Percentiles rank a stretch among this genome's conserved stretches.
Conservation (phyloP, 1,139 yeast species). For the Sugiyamaella neomexicana region DNA sequence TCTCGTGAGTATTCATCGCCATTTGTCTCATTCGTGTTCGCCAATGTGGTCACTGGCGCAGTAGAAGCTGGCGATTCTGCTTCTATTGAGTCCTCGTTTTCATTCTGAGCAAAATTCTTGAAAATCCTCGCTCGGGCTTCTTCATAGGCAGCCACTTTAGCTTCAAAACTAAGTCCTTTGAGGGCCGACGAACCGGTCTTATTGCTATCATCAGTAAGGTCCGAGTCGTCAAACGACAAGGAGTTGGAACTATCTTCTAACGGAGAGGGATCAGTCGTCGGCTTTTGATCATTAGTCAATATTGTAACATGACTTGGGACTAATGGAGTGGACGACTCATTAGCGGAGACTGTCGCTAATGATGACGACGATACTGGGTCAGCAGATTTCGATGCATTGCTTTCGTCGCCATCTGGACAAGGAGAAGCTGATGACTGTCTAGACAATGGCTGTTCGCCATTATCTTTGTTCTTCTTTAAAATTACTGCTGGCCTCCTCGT, state of each 20-base stretch:
- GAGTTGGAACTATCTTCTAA: not conserved
- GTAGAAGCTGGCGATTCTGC: not conserved
- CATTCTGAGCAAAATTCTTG: conserved; percentile 37
- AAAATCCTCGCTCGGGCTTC: conserved; percentile 51
- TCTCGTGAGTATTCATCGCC: conserved; percentile 13
- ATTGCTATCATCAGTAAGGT: not conserved
- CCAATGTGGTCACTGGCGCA: not conserved
- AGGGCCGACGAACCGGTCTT: conserved; percentile 33
- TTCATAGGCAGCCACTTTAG: conserved; percentile 47
- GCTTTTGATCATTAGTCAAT: not conserved
- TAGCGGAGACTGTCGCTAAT: not conserved
- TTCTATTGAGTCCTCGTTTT: conserved; percentile 28
- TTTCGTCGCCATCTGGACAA: not conserved
- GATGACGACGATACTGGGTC: not conserved
- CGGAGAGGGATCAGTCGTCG: not conserved
- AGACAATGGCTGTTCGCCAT: not conserved
- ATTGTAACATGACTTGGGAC: not conserved
- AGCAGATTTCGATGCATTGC: not conserved
- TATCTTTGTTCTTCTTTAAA: conserved; percentile 6
- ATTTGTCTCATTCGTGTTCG: not conserved
- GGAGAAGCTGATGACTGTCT: conserved; percentile 9
- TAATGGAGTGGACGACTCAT: not conserved
- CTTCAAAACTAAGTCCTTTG: conserved; percentile 40
- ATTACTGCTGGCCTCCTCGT: conserved; percentile 11
- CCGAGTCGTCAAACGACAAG: not conserved